Evolutionary conservation across 2,329 filamentous ascomycete genomes (phyloP), one percentile per base, ranked within the genome.

Genomic region (Onygenales sp.): DNA sequence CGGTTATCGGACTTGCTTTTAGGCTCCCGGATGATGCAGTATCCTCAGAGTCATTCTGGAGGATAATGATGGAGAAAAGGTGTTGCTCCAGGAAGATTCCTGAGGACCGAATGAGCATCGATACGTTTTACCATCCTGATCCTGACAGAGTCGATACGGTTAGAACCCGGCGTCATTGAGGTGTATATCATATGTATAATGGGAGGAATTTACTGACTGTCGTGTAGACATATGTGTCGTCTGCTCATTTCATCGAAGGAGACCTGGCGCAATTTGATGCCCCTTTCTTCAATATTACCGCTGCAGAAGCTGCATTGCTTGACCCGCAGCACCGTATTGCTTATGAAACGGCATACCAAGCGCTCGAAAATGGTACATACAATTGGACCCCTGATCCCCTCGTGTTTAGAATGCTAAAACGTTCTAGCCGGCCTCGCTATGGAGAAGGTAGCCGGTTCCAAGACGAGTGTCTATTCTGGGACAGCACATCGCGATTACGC

Each of bases 301-400:
- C 50, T 4, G 10, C 45, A 4, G 60, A 63, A 46, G 59, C 56
- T 11, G 43, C 45, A 14, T 54, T 21, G 13, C 59, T 63, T 49
- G 62, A 63, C 53, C 60, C 62, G 31, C 58, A 62, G 50, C 59
- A 63, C 42, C 48, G 62, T 35, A 53, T 53, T 27, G 45, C 59
- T 8, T 52, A 63, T 21, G 57, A 64, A 50, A 53, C 55, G 4
- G 54, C 46, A 27, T 59, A 57, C 38, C 45, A 54, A 21, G 51
- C 57, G 36, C 35, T 60, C 10, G 56, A 61, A 31, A 51, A 58
- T 39, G 56, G 57, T 58, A n/a, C 41, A 47, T 54, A 50, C 17
- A 50, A 51, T 21, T 27, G 7, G 54, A 44, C 13, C 52, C 36
- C 21, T 42, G 47, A 11, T 7, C 48, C 5, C 32, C 13, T 27